Evolutionary conservation across 2,329 filamentous ascomycete species (phyloP).

Genomic region (Calonectria fujianensis): DNA sequence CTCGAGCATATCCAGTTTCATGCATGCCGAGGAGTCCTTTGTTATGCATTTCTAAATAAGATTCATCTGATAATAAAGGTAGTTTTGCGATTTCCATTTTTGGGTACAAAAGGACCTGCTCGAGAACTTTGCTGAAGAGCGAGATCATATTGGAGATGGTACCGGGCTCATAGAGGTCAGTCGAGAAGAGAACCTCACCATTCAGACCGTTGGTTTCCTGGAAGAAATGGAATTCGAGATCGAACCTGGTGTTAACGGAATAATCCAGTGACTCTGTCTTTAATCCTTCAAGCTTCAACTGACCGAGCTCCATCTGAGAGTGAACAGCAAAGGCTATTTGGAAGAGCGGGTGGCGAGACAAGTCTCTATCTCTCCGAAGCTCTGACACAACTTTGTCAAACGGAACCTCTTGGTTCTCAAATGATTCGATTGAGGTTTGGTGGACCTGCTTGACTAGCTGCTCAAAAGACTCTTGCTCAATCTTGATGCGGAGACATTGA

Average conservation of each 20-base stretch:
- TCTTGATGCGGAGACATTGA: slow-evolving; percentile 46
- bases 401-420: neutral
- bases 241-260: neutral
- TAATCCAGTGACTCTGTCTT: neutral
- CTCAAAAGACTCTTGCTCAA: slow-evolving; percentile 32
- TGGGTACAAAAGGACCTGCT: neutral
- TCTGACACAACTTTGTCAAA: neutral
- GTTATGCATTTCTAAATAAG: neutral
- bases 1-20: neutral
- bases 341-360: neutral
- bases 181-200: neutral
- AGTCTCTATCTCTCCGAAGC: neutral
- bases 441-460: neutral
- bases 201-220: neutral
- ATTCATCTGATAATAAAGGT: neutral
- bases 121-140: neutral
- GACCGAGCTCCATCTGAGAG: neutral
- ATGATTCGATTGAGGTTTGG: neutral
- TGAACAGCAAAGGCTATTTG: neutral
- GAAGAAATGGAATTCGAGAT: neutral
- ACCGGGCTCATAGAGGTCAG: neutral
- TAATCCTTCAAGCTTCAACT: neutral
- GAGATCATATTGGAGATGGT: neutral
- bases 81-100: neutral
- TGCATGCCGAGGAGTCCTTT: neutral